A percentile compares a stretch with the other conserved stretches of the same genome.
Evolutionary conservation across 2,329 filamentous ascomycete genomes (phyloP).

Genomic region (Aspergillus viridinutans): DNA sequence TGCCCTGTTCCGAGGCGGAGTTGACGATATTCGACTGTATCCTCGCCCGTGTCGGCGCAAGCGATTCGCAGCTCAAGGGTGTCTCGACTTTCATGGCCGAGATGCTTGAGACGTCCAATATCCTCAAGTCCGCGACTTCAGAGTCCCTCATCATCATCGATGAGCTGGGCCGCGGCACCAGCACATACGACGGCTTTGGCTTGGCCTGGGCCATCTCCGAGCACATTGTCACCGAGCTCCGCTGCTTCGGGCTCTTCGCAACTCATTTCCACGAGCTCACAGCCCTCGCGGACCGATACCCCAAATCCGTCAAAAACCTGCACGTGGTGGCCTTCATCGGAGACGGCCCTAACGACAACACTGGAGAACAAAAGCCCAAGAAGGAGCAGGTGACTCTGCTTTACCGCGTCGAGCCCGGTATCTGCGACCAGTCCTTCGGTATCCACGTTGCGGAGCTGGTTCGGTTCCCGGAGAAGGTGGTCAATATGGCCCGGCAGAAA

Average conservation of each 20-base stretch:
- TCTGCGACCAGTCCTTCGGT: constrained; percentile 96
- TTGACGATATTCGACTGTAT: constrained; percentile 96
- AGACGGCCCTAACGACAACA: constrained; percentile 46
- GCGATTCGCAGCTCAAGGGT: constrained; percentile 93
- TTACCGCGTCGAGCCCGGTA: constrained; percentile 92
- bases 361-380: constrained; percentile 48
- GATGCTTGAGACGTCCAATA: constrained; percentile 98
- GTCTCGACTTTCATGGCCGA: constrained; percentile 99
- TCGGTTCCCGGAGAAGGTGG: constrained; percentile 91
- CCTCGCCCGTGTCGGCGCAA: constrained; percentile 89
- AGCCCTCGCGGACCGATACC: constrained; percentile 78
- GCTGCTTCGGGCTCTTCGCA: constrained; percentile 90
- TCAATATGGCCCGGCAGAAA: constrained; percentile 98
- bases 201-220: constrained; percentile 99
- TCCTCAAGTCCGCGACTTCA: constrained; percentile 90
- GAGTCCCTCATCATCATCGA: constrained; percentile 99
- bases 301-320: constrained; percentile 78
- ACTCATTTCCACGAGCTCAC: constrained; percentile 99
- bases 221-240: constrained; percentile 92
- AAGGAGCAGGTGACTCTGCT: constrained; percentile 83
- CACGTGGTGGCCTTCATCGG: constrained; percentile 93
- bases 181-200: constrained; percentile 96
- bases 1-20: constrained; percentile 85
- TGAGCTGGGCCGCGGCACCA: constrained; percentile 91
- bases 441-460: constrained; percentile 98